A percentile compares a stretch with the other conserved stretches of the same genome.
Conservation (phyloP, 441 rosid species). For the Populus hybrid region DNA sequence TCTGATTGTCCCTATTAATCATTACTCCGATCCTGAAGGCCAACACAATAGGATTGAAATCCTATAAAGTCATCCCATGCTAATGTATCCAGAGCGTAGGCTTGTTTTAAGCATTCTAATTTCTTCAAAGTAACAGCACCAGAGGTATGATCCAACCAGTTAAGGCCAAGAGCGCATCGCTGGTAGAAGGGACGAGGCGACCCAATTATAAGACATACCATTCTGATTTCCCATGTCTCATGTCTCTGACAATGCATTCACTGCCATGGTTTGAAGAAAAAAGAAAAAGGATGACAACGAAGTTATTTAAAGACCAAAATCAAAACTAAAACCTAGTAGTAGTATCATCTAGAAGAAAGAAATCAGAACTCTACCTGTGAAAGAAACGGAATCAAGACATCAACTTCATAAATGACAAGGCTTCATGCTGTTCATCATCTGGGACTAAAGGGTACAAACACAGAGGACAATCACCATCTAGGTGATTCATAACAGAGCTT, state of each 20-base stretch:
- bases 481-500: constrained; percentile 84
- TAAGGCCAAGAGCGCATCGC: too few species aligned
- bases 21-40: background rate
- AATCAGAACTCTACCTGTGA: constrained; percentile 51
- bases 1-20: background rate
- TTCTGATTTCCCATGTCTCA: constrained; percentile 5
- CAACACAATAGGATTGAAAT: background rate
- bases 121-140: too few species aligned
- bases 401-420: constrained; percentile 82
- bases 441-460: constrained; percentile 66
- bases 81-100: background rate
- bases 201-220: too few species aligned
- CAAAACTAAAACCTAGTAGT: background rate
- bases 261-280: constrained; percentile 37
- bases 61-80: background rate
- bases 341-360: constrained; percentile 5
- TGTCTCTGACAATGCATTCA: constrained; percentile 60
- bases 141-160: too few species aligned
- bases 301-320: background rate
- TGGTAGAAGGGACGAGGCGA: too few species aligned
- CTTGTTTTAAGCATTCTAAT: too few species aligned
- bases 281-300: background rate
- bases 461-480: constrained; percentile 83
- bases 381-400: constrained; percentile 97
- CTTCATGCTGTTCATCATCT: constrained; percentile 38